phyloP scores from a whole-genome alignment of 371 early-diverging fungal species.

The Mortierella polycephala region DNA sequence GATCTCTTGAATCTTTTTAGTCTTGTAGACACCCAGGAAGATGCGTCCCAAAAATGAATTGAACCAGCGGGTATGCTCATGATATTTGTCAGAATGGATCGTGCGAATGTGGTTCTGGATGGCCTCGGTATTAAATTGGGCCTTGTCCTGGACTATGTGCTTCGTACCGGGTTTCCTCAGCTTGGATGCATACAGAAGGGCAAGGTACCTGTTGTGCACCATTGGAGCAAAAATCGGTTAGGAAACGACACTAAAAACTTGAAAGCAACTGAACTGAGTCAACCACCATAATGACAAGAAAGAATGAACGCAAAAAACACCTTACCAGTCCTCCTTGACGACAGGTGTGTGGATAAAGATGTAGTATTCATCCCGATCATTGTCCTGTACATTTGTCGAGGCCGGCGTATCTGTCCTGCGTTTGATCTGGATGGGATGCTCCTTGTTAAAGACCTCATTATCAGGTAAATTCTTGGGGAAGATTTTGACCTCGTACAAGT shows the following conservation, averaged over 20 bases:
- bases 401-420: slow-evolving; percentile 25
- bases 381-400: slow-evolving; percentile 21
- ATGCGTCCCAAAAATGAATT: slow-evolving; percentile 89
- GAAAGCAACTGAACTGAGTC: background rate
- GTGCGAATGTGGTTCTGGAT: slow-evolving; percentile 65
- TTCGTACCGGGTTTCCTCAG: slow-evolving; percentile 48
- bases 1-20: slow-evolving; percentile 66
- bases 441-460: slow-evolving; percentile 68
- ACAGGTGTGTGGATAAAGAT: slow-evolving; percentile 67
- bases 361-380: slow-evolving; percentile 58
- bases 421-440: slow-evolving; percentile 62
- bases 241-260: background rate
- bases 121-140: slow-evolving; percentile 65
- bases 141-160: slow-evolving; percentile 56
- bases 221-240: slow-evolving; percentile 46
- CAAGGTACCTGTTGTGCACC: slow-evolving; percentile 74
- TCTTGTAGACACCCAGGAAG: slow-evolving; percentile 77
- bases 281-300: slow-evolving; percentile 37
- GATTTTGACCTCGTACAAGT: slow-evolving; percentile 72
- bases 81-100: slow-evolving; percentile 71
- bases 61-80: slow-evolving; percentile 84
- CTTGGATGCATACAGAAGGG: slow-evolving; percentile 55
- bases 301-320: background rate
- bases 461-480: slow-evolving; percentile 71
- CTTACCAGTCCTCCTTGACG: slow-evolving; percentile 94